Evolutionary conservation across 2,329 filamentous ascomycete genomes (phyloP), one percentile per base, ranked within the genome.

Genomic region (Ceratocystis albifundus): DNA sequence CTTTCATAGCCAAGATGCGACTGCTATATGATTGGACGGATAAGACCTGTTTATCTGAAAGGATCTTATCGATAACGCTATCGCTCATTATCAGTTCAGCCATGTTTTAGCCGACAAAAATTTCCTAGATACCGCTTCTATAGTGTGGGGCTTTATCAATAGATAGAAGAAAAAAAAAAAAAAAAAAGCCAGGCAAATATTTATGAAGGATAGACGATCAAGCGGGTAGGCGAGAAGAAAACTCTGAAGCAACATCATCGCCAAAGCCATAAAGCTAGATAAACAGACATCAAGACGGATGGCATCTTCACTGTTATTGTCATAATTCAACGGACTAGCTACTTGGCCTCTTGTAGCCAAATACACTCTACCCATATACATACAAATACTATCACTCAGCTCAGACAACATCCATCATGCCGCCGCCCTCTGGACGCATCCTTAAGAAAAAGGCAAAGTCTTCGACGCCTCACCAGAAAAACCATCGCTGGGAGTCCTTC

Each of bases 401-500:
- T n/a, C 5, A 20, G 45, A 48, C 22, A 12, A 15, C 17, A 30
- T 17, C 28, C 62, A 61, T 28, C n/a, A 81, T 76, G 69, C 87
- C 87, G 84, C 80, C 82, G 71, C 78, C 82, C 72, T 81, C 81
- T 50, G 85, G 86, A 70, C 83, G 84, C 73, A 87, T 89, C 73
- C 78, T 81, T 72, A 88, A 88, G 80, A 82, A 81, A 71, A 89
- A 88, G 77, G 81, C 81, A 70, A 90, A 88, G 74, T 82, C 82
- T 69, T 82, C 82, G 70, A 95, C 90, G 30, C 80, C 81, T 63
- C 89, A 91, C 71, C 86, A 87, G 69, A 92, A 90, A 73, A 88
- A 90, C 64, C 90, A 96, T 77, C 84, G 89, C 74, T 97, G 90
- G 84, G 88, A 96, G 77, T 88, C 89, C 69, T 97, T 97, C 77